Evolutionary conservation across 352 stramenopile genomes (phyloP), one percentile per base, ranked within the genome.

Genomic region (Globisporangium cystogenes): DNA sequence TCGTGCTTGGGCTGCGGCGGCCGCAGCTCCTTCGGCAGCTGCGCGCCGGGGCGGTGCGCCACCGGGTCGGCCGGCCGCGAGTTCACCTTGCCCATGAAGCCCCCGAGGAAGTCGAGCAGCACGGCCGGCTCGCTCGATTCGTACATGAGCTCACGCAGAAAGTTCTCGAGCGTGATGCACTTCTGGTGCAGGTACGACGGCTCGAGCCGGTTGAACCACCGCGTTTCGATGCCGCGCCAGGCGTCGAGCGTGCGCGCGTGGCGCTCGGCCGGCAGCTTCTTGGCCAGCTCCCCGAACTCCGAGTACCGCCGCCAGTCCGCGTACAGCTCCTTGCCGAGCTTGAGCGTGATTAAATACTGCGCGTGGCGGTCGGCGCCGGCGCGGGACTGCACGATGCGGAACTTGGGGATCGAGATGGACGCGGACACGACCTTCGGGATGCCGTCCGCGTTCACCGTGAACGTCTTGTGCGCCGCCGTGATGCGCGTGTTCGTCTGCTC

Each of bases 1-100:
- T 98, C 93, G 63, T 97, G 82, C 31, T 86, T 77, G 8, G 96
- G 96, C 65, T 99, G 96, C 11, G 90, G 86, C 33, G 95, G 95
- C 48, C 96, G 83, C 62, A 93, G 53, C 46, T 94, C 84, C 64
- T 94, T 94, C 1, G 84, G 84, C 33, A 94, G 59, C 55, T 94
- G 84, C 23, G 84, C 82, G 23, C 76, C 65, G 21, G 84, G 82
- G 2, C 84, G 82, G 44, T 74, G 74, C 26, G 72, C 80, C 31
- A 72, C 68, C 3, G 79, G 72, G 51, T 94, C 82, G 0, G 62
- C 69, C 12, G 84, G 84, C 31, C 78, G 76, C 29, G 76, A 70
- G 62, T 94, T 94, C 51, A 94, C 80, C 57, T 87, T 89, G 53
- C 68, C 76, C 51, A 87, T 51, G 53, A 83, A 88, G 3, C 82